Conservation (phyloP, 805 yeast species). For the Candida pseudoglaebosa region DNA sequence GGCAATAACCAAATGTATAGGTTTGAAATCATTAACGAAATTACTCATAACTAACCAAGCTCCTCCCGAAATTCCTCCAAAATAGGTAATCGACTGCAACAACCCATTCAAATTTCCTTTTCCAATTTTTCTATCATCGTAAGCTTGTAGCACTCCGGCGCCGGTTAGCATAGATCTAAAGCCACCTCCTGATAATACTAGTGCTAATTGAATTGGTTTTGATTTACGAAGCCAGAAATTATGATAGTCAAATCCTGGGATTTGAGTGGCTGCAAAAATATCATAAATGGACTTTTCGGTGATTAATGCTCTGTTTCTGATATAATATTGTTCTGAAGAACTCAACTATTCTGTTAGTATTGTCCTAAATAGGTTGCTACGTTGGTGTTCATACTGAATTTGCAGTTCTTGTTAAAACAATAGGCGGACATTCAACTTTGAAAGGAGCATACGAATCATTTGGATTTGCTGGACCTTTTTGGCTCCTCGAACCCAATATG, state of each 20-base stretch:
- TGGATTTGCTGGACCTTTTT: no score
- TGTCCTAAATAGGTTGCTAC: background rate
- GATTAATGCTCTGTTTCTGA: conserved; percentile 21
- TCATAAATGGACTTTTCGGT: conserved; percentile 21
- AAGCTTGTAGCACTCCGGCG: conserved; percentile 52
- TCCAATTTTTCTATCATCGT: conserved; percentile 41
- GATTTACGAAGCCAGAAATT: conserved; percentile 14
- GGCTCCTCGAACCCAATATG: no score
- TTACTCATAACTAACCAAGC: conserved; percentile 60
- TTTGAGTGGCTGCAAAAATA: conserved; percentile 24
- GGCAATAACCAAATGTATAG: conserved; percentile 20
- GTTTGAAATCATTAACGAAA: conserved; percentile 27
- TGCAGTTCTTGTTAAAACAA: conserved; percentile 15
- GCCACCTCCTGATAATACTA: conserved; percentile 50
- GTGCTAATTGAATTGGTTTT: conserved; percentile 26
- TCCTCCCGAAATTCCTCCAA: conserved; percentile 70
- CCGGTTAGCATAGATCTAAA: conserved; percentile 58
- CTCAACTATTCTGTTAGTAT: conserved; percentile 10
- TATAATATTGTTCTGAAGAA: conserved; percentile 22
- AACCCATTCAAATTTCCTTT: conserved; percentile 44
- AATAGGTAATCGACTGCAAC: conserved; percentile 50
- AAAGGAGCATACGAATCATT: conserved; percentile 23
- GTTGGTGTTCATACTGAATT: conserved; percentile 18
- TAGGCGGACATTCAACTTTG: conserved; percentile 20
- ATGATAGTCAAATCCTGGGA: conserved; percentile 30